These are phyloP conservation scores for Rhododendron ovatum DNA, from an alignment of 148 eudicot genomes.

Conservation along the genomic window DNA sequence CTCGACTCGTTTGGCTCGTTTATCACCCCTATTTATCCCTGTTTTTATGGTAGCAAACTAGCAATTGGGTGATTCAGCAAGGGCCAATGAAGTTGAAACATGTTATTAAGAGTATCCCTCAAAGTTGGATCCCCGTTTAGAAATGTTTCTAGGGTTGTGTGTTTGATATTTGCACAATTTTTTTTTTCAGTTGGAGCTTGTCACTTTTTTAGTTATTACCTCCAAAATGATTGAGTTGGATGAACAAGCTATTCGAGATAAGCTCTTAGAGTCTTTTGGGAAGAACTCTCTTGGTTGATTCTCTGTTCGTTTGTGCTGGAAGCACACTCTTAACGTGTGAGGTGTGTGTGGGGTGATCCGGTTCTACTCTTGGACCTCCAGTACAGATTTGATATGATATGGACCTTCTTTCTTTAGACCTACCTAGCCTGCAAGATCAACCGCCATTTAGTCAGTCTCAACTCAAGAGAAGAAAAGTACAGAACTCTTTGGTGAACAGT, in stretches of 20 bases:
- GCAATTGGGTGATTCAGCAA: neutral
- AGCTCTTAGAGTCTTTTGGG: neutral
- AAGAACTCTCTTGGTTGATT: neutral
- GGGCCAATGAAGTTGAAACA: neutral
- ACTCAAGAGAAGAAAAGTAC: neutral
- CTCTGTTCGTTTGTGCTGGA: neutral
- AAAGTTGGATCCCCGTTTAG: neutral
- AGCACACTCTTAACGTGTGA: neutral
- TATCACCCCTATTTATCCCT: neutral
- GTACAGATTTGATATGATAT: too few relatives aligned
- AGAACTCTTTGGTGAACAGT: neutral
- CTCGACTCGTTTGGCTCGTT: neutral
- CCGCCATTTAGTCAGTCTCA: neutral
- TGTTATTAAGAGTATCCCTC: neutral
- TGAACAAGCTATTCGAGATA: neutral
- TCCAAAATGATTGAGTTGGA: neutral
- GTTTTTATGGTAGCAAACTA: neutral
- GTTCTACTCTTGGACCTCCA: neutral
- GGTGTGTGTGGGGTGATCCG: neutral
- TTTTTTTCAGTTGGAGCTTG: neutral
- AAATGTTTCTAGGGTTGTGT: neutral
- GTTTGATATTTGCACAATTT: neutral
- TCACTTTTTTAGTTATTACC: neutral
- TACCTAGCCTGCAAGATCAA: neutral
- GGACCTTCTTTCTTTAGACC: neutral